Base-by-base conservation (phyloP, 371 early-diverging fungal genomes). In the Lichtheimia corymbifera region DNA sequence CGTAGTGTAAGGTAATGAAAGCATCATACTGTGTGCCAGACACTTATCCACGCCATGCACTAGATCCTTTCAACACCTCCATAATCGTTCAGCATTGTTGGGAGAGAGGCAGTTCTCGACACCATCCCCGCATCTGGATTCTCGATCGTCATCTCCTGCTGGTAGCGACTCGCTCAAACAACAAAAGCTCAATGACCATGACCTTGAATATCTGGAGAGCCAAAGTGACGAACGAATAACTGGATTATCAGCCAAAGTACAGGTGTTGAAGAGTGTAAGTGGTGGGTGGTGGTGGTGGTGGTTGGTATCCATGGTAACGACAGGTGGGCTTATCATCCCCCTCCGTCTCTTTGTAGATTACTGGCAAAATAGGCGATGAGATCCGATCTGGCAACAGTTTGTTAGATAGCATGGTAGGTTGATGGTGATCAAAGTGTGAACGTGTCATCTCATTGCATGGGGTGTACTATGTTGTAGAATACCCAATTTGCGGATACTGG, bases 351-450 rank as follows among this genome's bases (percentile, higher is more conserved):
- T 1, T 2, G 12, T 53, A 82, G 82, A 78, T 82, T 47, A 82
- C 79, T 18, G 77, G 76, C 5, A 82, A 74, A 55, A 82, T 82
- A 59, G 75, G 77, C 28, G 82, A 82, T 14, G 82, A 82, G 54
- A 82, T 82, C 44, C 66, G 71, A 18, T 67, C 71, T 25, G 77
- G 82, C 30, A 82, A 82, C 40, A 73, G 71, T 20, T 62, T 82
- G 14, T 35, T 82, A 27, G 82, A 78, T 28, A 70, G 66, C 15
- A 78, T 82, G 82, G 82, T 72, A 75, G 45, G 55, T 24, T 5
- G 7, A 61, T 6, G 22, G 18, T 11, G n/a, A 17, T 5, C 3
- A 4, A 13, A 22, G 1, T 27, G 14, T 22, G 7, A 22, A n/a
- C 4, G 55, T 24, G 35, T 27, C 4, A 0, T 3, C 35, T 30